Conservation (phyloP, 768 basidiomycete species). For the Coprinellus aureogranulatus region DNA sequence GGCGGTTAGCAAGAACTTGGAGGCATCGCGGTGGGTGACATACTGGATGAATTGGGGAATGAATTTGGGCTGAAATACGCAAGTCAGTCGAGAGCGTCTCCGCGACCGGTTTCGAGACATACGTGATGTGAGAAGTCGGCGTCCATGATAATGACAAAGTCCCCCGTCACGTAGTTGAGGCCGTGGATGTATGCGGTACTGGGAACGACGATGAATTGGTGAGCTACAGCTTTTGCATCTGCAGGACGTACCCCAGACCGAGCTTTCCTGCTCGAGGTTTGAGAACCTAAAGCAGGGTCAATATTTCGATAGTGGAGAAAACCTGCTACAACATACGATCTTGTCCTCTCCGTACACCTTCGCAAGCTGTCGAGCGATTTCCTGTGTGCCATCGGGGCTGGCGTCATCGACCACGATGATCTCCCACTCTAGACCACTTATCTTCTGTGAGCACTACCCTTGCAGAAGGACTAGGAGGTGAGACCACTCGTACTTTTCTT, state of each 20-base stretch:
- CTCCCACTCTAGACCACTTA: slow-evolving; percentile 77
- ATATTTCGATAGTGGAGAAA: background rate
- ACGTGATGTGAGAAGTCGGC: slow-evolving; percentile 96
- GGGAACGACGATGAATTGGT: slow-evolving; percentile 3
- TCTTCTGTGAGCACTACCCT: background rate
- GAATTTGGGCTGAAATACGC: slow-evolving; percentile 73
- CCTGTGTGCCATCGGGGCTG: slow-evolving; percentile 90
- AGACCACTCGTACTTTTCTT: slow-evolving; percentile 58
- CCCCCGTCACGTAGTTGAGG: slow-evolving; percentile 82
- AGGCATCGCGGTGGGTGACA: slow-evolving; percentile 5
- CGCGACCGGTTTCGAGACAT: slow-evolving; percentile 24
- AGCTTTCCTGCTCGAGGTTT: slow-evolving; percentile 89
- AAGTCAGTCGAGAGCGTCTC: background rate
- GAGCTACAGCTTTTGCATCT: background rate
- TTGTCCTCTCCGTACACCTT: slow-evolving; percentile 79
- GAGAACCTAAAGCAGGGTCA: slow-evolving; percentile 51
- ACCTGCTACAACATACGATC: slow-evolving; percentile 46
- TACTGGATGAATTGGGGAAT: slow-evolving; percentile 90
- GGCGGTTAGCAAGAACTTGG: background rate
- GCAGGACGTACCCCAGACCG: slow-evolving; percentile 68
- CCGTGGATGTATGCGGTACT: slow-evolving; percentile 94
- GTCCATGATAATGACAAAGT: slow-evolving; percentile 97
- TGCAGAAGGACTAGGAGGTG: background rate
- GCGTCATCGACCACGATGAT: slow-evolving; percentile 90
- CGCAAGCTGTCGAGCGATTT: slow-evolving; percentile 79